Evolutionary conservation across 352 stramenopile genomes (phyloP).

Genomic region (Pythium dissotocum): DNA sequence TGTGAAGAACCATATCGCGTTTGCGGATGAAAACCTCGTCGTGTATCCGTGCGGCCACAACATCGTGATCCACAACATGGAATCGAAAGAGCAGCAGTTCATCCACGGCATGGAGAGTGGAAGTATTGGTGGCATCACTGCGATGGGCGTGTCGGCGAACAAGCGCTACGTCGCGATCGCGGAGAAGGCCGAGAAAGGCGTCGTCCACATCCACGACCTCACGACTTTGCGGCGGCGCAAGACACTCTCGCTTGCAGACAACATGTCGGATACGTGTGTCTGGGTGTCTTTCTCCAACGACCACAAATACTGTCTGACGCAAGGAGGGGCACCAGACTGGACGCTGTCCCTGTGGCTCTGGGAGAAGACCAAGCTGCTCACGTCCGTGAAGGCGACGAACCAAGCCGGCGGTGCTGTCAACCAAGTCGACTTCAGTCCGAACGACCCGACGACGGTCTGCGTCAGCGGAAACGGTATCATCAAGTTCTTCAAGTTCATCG

Average conservation of each 20-base stretch:
- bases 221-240: conserved; percentile 84
- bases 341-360: conserved; percentile 89
- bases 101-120: conserved; percentile 82
- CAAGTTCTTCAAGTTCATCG: conserved; percentile 88
- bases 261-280: conserved; percentile 74
- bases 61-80: conserved; percentile 87
- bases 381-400: conserved; percentile 71
- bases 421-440: conserved; percentile 90
- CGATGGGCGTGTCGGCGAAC: conserved; percentile 77
- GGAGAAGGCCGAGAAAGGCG: conserved; percentile 76
- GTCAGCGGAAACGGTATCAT: conserved; percentile 88
- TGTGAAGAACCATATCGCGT: conserved; percentile 84
- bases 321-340: conserved; percentile 90
- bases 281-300: conserved; percentile 90
- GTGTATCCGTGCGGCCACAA: conserved; percentile 90
- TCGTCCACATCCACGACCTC: conserved; percentile 92
- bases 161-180: conserved; percentile 89
- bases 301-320: conserved; percentile 89
- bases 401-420: conserved; percentile 71
- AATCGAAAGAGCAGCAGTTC: conserved; percentile 90
- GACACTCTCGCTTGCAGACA: conserved; percentile 78
- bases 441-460: conserved; percentile 82
- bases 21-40: conserved; percentile 83
- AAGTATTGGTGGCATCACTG: conserved; percentile 80
- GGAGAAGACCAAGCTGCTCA: conserved; percentile 91